A percentile compares a stretch with the other conserved stretches of the same genome.
Evolutionary conservation across 2,329 filamentous ascomycete species (phyloP).

Genomic region (Epichloe typhina): DNA sequence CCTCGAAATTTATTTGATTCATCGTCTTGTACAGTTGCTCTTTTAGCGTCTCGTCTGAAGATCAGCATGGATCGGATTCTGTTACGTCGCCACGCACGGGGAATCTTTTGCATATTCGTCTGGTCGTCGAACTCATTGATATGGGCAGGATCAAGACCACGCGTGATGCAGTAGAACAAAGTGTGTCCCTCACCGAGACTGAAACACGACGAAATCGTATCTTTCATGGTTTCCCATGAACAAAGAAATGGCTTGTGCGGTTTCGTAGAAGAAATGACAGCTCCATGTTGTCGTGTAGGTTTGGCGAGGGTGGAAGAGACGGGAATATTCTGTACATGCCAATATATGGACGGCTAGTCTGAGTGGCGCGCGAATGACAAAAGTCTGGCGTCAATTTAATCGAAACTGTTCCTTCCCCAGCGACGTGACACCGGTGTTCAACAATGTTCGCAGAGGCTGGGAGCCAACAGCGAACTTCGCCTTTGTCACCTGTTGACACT

Average conservation of each 20-base stretch:
- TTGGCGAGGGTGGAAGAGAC: neutral
- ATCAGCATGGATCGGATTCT: neutral
- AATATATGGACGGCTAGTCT: neutral
- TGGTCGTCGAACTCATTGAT: neutral
- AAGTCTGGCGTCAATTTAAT: neutral
- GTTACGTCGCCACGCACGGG: neutral
- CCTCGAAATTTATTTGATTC: neutral
- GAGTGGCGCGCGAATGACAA: neutral
- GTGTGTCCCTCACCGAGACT: neutral
- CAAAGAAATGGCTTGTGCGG: neutral
- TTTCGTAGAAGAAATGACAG: neutral
- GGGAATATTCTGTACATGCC: neutral
- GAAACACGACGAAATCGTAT: neutral
- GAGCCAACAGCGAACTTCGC: neutral
- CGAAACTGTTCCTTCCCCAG: neutral
- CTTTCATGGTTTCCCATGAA: neutral
- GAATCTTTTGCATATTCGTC: neutral
- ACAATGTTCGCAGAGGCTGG: neutral
- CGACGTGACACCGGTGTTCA: too few relatives aligned
- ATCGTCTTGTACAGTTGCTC: constrained; percentile 1
- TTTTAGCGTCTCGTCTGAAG: neutral
- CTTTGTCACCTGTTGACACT: constrained; percentile 2
- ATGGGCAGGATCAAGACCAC: neutral
- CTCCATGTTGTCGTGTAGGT: neutral
- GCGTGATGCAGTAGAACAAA: neutral